Evolutionary conservation across 1,284 basidiomycete genomes (phyloP).

Genomic region (Polyporus tsugae): DNA sequence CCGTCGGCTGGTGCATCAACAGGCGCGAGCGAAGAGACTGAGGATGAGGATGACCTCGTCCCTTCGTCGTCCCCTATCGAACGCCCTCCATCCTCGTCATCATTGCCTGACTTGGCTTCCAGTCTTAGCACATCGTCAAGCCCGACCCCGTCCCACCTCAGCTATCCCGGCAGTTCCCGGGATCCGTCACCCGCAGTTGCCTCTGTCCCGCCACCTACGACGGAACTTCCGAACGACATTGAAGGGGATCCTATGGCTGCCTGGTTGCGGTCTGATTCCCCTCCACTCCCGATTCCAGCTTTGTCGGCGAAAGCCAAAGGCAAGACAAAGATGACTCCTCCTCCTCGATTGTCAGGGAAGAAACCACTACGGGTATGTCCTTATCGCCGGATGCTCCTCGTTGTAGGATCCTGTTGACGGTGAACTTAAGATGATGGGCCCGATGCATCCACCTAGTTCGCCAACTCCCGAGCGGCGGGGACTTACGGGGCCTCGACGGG

Average conservation of each 20-base stretch:
- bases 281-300: conserved; percentile 13
- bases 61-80: conserved; percentile 29
- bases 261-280: conserved; percentile 24
- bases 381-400: background rate
- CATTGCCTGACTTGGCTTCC: conserved; percentile 68
- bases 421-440: conserved; percentile 37
- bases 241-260: conserved; percentile 24
- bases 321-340: conserved; percentile 25
- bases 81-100: conserved; percentile 44
- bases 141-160: conserved; percentile 52
- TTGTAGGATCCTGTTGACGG: background rate
- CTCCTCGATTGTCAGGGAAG: conserved; percentile 8
- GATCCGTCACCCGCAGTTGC: conserved; percentile 29
- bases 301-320: conserved; percentile 14
- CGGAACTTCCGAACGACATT: conserved; percentile 22
- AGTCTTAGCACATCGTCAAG: conserved; percentile 75
- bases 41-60: conserved; percentile 11
- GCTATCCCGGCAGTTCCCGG: conserved; percentile 27
- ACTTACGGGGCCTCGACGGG: background rate
- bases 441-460: conserved; percentile 52
- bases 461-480: conserved; percentile 54
- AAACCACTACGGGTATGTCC: conserved; percentile 28
- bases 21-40: conserved; percentile 8
- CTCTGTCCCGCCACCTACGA: conserved; percentile 3
- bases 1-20: background rate